Conservation (phyloP, 2,329 filamentous ascomycete genomes). For the Harringtonia aguacate region DNA sequence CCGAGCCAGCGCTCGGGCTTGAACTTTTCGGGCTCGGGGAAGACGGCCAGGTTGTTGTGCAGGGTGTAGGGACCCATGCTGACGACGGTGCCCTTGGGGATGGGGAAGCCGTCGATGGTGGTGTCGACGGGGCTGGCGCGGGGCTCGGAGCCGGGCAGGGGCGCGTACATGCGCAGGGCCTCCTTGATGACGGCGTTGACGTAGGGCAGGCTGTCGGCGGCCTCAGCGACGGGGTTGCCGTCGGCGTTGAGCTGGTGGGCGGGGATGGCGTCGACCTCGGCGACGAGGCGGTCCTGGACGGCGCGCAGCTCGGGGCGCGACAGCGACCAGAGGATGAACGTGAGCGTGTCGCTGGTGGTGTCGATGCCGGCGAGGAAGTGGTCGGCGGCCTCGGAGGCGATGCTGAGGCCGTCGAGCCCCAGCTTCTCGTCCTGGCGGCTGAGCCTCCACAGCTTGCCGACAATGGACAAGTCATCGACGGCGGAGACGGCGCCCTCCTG, state of each 20-base stretch:
- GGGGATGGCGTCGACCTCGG: constrained; percentile 23
- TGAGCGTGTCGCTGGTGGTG: constrained; percentile 33
- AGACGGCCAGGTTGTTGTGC: constrained; percentile 16
- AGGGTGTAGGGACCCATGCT: constrained; percentile 16
- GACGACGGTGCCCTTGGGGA: constrained; percentile 15
- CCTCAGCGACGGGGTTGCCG: constrained; percentile 23
- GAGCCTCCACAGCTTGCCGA: constrained; percentile 23
- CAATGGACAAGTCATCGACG: constrained; percentile 20
- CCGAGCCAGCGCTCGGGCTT: constrained; percentile 15
- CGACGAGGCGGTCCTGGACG: constrained; percentile 32
- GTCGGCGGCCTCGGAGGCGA: constrained; percentile 42
- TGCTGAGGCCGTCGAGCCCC: constrained; percentile 29
- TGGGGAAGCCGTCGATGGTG: constrained; percentile 13
- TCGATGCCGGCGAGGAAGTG: no score
- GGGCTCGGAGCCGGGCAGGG: constrained; percentile 40
- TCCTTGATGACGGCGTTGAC: constrained; percentile 40
- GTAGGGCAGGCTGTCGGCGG: constrained; percentile 27
- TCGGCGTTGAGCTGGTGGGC: constrained; percentile 8
- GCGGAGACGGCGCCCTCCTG: neutral
- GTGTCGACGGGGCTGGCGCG: constrained; percentile 25
- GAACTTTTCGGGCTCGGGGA: constrained; percentile 14
- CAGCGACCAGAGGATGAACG: constrained; percentile 38
- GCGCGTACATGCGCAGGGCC: constrained; percentile 35
- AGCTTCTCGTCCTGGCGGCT: constrained; percentile 3
- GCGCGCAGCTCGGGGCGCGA: constrained; percentile 28